Percentiles rank a stretch among this genome's conserved stretches.
These are phyloP conservation scores for Xylaria grammica DNA, from an alignment of 495 filamentous ascomycete species.

Conservation along the genomic window DNA sequence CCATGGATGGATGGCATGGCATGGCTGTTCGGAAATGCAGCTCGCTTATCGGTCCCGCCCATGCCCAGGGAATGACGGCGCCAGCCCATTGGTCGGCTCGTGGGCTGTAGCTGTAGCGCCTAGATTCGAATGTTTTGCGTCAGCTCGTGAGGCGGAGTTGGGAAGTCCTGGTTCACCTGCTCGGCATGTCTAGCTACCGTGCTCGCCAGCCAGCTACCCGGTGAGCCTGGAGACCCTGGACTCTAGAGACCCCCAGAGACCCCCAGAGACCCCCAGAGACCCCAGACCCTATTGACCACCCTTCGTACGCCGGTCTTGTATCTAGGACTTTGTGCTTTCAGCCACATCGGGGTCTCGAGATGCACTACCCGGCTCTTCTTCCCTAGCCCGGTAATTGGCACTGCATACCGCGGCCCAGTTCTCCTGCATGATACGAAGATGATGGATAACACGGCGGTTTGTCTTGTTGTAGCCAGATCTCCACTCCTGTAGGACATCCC, in stretches of 20 bases:
- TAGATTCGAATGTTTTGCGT: conserved; percentile 21
- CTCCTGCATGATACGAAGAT: conserved; percentile 21
- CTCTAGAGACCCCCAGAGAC: background rate
- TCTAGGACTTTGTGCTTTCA: conserved; percentile 2
- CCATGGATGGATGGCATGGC: background rate
- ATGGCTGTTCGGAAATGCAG: conserved; percentile 18
- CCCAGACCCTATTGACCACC: no score
- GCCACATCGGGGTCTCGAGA: conserved; percentile 3
- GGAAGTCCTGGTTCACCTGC: background rate
- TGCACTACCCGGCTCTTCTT: conserved; percentile 26
- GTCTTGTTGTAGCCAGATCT: conserved; percentile 6
- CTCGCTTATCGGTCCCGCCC: conserved; percentile 25
- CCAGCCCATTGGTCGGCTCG: conserved; percentile 16
- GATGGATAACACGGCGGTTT: conserved; percentile 17
- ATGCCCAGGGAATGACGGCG: conserved; percentile 7
- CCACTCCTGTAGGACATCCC: conserved; percentile 17
- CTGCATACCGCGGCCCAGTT: background rate
- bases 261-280: no score
- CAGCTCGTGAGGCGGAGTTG: conserved; percentile 13
- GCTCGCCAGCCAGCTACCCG: background rate
- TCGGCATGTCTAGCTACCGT: background rate
- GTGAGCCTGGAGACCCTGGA: background rate
- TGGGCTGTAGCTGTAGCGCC: conserved; percentile 8
- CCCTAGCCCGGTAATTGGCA: conserved; percentile 14
- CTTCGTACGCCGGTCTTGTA: background rate